Base-by-base conservation (phyloP, 208 protist genomes). In the Trypanosoma theileri region DNA sequence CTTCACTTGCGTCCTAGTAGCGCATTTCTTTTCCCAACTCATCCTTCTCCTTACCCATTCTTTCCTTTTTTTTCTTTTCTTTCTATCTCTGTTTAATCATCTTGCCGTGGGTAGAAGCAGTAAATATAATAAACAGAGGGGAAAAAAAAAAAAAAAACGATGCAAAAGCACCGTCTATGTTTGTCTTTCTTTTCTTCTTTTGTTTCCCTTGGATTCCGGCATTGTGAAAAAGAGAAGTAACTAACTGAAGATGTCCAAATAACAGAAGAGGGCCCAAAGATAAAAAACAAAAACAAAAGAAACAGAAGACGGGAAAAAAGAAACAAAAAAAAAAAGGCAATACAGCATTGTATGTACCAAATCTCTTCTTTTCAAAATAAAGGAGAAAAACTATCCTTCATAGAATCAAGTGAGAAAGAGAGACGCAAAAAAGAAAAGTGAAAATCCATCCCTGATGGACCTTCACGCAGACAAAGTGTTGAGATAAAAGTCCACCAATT, bases 401-500 rank as follows among this genome's bases (percentile, higher is more conserved):
- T 35, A 35, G 4, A 35, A 35, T 6, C 1, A 6, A 35, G 28
- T 8, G 28, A 1, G 28, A 35, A 35, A 35, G 28, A 35, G 28
- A 35, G 31, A 19, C 45, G 56, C 16, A 64, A 12, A 45, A 45
- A 51, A 66, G 3, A 48, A 62, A 68, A 54, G 6, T 46, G 50
- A 3, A 57, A 46, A 50, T 35, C 6, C 28, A 35, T 35, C 28
- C 19, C 3, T 46, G 53, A 21, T 4, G 8, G 21, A 61, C 3
- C 41, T 72, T 58, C 55, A 73, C 19, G 50, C 58, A 14, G 64
- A 66, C 3, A 77, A 54, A 22, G 46, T 70, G 48, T 91, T 78
- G 11, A 93, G 54, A 78, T 91, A 95, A 73, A 88, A 84, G 45
- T 96, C 91, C 22, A 96, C 76, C 12, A 96, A 69, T 63, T 96